These are phyloP conservation scores for Xylariales sp. DNA, from an alignment of 2,329 filamentous ascomycete genomes.

Conservation along the genomic window DNA sequence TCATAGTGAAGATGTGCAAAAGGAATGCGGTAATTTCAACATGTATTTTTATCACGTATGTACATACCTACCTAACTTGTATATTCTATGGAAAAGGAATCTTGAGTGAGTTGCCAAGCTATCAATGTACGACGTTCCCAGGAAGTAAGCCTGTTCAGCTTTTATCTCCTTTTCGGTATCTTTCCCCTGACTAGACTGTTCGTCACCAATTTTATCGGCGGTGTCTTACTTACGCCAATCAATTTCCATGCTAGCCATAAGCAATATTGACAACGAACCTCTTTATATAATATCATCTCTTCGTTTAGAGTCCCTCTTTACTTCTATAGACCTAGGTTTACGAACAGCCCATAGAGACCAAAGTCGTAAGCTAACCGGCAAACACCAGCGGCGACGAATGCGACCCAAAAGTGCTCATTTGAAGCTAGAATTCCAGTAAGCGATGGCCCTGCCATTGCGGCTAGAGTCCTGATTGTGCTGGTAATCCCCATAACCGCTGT, in stretches of 20 bases:
- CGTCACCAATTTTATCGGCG: conserved; percentile 28
- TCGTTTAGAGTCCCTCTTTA: no score
- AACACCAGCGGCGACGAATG: conserved; percentile 67
- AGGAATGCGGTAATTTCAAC: not conserved
- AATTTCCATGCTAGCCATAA: conserved; percentile 56
- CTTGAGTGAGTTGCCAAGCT: not conserved
- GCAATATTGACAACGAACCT: no score
- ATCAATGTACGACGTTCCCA: conserved; percentile 30
- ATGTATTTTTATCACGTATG: not conserved
- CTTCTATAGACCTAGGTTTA: conserved; percentile 52
- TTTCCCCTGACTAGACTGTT: conserved; percentile 14
- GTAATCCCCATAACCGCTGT: conserved; percentile 79
- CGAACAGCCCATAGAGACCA: conserved; percentile 68
- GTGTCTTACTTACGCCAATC: conserved; percentile 59
- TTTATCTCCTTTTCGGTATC: conserved; percentile 44
- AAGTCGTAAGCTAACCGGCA: conserved; percentile 68
- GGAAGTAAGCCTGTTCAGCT: not conserved
- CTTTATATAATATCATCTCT: no score
- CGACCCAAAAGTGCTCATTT: conserved; percentile 68
- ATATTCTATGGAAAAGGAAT: no score
- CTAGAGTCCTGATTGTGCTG: conserved; percentile 68
- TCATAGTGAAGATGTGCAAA: not conserved
- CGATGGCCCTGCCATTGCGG: conserved; percentile 64
- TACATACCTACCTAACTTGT: not conserved
- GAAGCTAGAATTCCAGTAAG: conserved; percentile 67